Conservation (phyloP, 2,329 filamentous ascomycete genomes). For the Cercospora berteroae region DNA sequence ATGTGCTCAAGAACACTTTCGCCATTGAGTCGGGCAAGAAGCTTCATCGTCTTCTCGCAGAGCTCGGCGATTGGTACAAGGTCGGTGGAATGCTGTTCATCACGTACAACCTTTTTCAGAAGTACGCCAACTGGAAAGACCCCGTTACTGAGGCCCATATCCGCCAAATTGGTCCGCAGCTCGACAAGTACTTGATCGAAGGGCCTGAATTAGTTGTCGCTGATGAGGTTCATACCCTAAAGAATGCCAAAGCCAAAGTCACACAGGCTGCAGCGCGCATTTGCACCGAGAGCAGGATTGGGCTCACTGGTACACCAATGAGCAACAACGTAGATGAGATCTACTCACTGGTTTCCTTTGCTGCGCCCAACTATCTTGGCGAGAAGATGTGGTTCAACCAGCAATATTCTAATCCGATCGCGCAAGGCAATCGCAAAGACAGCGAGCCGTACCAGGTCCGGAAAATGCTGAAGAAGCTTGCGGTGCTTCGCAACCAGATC, state of each 20-base stretch:
- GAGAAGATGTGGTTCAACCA: constrained; percentile 63
- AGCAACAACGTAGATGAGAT: constrained; percentile 84
- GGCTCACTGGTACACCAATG: constrained; percentile 81
- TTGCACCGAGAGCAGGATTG: constrained; percentile 68
- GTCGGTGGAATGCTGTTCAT: constrained; percentile 72
- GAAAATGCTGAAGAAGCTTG: constrained; percentile 63
- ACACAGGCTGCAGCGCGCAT: constrained; percentile 59
- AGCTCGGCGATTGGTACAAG: constrained; percentile 59
- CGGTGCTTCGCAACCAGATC: constrained; percentile 68
- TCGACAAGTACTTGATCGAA: constrained; percentile 54
- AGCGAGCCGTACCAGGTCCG: constrained; percentile 58
- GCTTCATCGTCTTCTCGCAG: constrained; percentile 31
- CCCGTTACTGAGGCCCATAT: constrained; percentile 59
- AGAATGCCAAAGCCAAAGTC: constrained; percentile 59
- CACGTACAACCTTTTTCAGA: constrained; percentile 69
- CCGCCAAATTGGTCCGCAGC: constrained; percentile 59
- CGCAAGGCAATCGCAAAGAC: constrained; percentile 66
- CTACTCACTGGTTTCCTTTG: constrained; percentile 83
- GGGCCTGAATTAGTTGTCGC: constrained; percentile 72
- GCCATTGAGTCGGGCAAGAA: constrained; percentile 51
- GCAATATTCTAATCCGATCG: constrained; percentile 72
- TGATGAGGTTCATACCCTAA: constrained; percentile 81
- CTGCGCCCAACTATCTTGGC: constrained; percentile 75
- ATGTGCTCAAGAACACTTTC: constrained; percentile 56
- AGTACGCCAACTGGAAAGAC: constrained; percentile 34